Evolutionary conservation across 148 eudicot genomes (phyloP).

Genomic region (Nyssa sinensis): DNA sequence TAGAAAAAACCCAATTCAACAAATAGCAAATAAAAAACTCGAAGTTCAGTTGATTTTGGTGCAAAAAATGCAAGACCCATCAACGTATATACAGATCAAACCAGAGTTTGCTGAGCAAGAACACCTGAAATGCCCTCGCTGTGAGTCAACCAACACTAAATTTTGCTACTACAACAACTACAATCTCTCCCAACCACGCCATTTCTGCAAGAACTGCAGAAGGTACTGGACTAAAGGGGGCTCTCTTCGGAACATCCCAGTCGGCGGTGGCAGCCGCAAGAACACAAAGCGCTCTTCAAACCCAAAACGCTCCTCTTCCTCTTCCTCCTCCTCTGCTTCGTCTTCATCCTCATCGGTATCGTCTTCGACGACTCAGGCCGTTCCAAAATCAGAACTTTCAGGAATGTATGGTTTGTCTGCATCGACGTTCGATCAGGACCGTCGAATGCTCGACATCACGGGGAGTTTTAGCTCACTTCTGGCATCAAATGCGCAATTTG

Average conservation of each 20-base stretch:
- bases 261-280: conserved; percentile 43
- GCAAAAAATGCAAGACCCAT: conserved; percentile 36
- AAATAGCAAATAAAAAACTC: background rate
- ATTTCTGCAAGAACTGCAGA: conserved; percentile 42
- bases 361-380: background rate
- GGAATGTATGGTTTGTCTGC: background rate
- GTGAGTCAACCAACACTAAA: conserved; percentile 61
- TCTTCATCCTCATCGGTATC: background rate
- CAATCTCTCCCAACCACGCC: conserved; percentile 65
- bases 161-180: conserved; percentile 77
- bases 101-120: conserved; percentile 57
- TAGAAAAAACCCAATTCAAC: background rate
- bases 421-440: conserved; percentile 5
- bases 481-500: conserved; percentile 39
- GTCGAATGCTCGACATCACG: conserved; percentile 26
- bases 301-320: conserved; percentile 17
- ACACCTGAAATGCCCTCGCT: conserved; percentile 59
- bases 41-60: background rate
- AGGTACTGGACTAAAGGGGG: conserved; percentile 55
- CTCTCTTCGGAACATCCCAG: conserved; percentile 41
- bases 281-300: conserved; percentile 28
- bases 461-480: conserved; percentile 39
- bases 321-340: background rate
- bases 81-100: conserved; percentile 30
- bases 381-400: conserved; percentile 9